Evolutionary conservation across 331 rosid genomes (phyloP).

Genomic region (Rosa hybrid): DNA sequence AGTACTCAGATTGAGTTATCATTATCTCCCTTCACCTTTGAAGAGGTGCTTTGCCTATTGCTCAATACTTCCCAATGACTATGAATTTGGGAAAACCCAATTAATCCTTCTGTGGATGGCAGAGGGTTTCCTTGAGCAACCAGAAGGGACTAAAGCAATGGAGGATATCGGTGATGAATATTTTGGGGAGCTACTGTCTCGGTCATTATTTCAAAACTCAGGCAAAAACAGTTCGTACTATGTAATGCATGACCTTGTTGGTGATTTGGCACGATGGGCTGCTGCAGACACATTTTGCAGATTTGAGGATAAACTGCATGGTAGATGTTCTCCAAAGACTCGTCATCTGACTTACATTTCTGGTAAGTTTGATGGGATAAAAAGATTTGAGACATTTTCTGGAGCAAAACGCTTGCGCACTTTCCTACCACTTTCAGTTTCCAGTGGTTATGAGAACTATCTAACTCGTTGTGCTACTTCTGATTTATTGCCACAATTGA

Average conservation of each 20-base stretch:
- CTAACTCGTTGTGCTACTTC: not conserved
- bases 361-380: not conserved
- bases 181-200: constrained; percentile 21
- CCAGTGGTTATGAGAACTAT: not conserved
- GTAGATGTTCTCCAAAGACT: not conserved
- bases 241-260: constrained; percentile 21
- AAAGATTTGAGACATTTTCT: not conserved
- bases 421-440: not conserved
- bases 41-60: constrained; percentile 18
- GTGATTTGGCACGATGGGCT: constrained; percentile 16
- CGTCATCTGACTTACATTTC: not conserved
- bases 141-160: not conserved
- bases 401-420: constrained; percentile 16
- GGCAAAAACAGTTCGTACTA: not conserved
- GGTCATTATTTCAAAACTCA: constrained; percentile 17
- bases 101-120: not conserved
- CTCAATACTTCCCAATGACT: constrained; percentile 4
- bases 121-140: not conserved
- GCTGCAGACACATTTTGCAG: not conserved
- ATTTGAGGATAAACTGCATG: not conserved
- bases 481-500: constrained; percentile 2
- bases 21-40: not conserved
- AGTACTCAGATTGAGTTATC: not conserved
- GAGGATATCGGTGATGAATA: constrained; percentile 28
- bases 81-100: not conserved